Base-by-base conservation (phyloP, 2,329 filamentous ascomycete species). In the Alternaria postmessia region DNA sequence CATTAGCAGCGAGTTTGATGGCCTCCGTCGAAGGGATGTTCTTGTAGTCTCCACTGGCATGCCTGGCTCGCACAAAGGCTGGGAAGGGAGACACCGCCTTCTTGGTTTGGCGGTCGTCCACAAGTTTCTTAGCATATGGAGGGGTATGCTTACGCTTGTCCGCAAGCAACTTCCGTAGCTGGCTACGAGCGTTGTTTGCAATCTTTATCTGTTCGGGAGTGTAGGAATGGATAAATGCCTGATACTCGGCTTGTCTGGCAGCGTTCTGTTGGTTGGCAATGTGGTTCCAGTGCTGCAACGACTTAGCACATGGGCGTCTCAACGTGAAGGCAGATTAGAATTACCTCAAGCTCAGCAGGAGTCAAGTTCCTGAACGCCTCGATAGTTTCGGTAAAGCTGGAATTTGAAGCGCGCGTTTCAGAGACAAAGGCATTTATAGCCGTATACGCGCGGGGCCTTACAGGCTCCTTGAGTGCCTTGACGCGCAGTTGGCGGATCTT, bases 151-250 rank as follows among this genome's bases (percentile, higher is more conserved):
- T 68, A 7, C 26, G 24, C 4, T 51, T 62, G 12, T 51, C 20
- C 30, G 43, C 63, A 5, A 62, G 49, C 42, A 62, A 70, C n/a
- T 59, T 70, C 11, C 73, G 71, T 18, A 85, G 67, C 5, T 43
- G 11, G 1, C 39, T 59, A 38, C 89, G 86, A 11, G 89, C 89
- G 11, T 65, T 70, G 73, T 91, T 91, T 57, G 89, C 88, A 3
- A 80, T 59, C 46, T 79, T 79, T 66, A 91, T 89, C 69, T 89
- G 74, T 5, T 85, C 78, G 9, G 86, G 83, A 2, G 85, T 86
- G 69, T 88, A 76, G 3, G 75, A 77, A 32, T 83, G 73, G 20
- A 91, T 74, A 86, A 86, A 91, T 59, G 81, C 71, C 30, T 84
- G 78, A 70, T 83, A 84, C 14, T 78, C 79, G 20, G 78, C 76